phyloP scores from a whole-genome alignment of 2,329 filamentous ascomycete genomes.

The Hypoxylon sp. region DNA sequence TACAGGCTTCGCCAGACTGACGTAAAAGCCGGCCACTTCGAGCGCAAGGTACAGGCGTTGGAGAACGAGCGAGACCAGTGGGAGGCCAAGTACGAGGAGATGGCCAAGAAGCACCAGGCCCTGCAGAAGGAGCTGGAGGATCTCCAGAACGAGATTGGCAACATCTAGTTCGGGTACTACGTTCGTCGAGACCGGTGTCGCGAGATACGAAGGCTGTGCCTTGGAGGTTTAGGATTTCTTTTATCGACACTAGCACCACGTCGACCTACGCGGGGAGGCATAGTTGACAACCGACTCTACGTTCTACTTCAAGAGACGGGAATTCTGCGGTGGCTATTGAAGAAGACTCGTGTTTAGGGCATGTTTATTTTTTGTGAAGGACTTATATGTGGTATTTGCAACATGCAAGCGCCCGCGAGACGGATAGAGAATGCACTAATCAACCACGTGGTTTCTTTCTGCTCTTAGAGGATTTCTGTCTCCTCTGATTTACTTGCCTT shows the following conservation, averaged over 20 bases:
- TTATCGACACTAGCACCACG: slow-evolving; percentile 40
- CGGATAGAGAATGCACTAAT: slow-evolving; percentile 47
- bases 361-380: slow-evolving; percentile 43
- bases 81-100: slow-evolving; percentile 98
- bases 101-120: slow-evolving; percentile 93
- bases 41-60: slow-evolving; percentile 98
- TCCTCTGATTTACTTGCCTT: slow-evolving; percentile 79
- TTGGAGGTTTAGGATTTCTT: slow-evolving; percentile 44
- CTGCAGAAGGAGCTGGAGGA: slow-evolving; percentile 79
- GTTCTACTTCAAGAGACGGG: slow-evolving; percentile 38
- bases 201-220: slow-evolving; percentile 33
- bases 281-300: slow-evolving; percentile 44
- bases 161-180: slow-evolving; percentile 75
- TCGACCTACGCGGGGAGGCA: slow-evolving; percentile 44
- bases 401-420: slow-evolving; percentile 37
- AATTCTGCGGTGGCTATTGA: slow-evolving; percentile 37
- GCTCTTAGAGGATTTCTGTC: slow-evolving; percentile 78
- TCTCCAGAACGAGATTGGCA: slow-evolving; percentile 91
- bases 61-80: slow-evolving; percentile 93
- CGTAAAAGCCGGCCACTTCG: slow-evolving; percentile 98
- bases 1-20: slow-evolving; percentile 96
- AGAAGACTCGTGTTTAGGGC: slow-evolving; percentile 35
- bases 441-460: slow-evolving; percentile 52
- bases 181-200: slow-evolving; percentile 37
- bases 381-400: slow-evolving; percentile 44